Base-by-base conservation (phyloP, 2,329 filamentous ascomycete species). In the Monosporascus sp. region DNA sequence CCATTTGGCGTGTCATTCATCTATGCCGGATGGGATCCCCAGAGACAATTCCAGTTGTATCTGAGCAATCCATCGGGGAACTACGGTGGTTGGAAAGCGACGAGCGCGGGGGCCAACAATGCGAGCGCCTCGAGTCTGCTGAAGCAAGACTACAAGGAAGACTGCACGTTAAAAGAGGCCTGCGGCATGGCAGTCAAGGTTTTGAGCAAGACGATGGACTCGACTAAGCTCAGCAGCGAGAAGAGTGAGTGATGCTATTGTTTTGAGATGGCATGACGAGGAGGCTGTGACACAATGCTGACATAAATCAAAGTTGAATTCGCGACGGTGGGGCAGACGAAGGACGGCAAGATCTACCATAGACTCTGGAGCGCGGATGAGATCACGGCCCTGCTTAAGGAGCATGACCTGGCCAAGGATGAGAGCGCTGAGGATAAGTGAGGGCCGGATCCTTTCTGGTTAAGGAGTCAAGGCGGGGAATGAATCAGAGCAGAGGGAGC, bases 61-160 rank as follows among this genome's bases (percentile, higher is more conserved):
- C 91, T 97, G 72, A 97, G 92, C 80, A 99, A 99, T 75, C 94
- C 94, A 15, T 96, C 90, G 58, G 94, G 94, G 64, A 99, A 99
- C 80, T 99, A 99, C 70, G 95, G 94, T 59, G 94, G 94, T 52
- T 99, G 94, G 94, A 99, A 99, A 78, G 94, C 94, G 37, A 99
- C 94, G 51, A 96, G 91, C 67, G 92, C 96, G 5, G 94, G 94
- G 48, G 95, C 95, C 58, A 99, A 99, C 81, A 97, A 97, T 70
- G 94, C 94, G 45, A 96, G 90, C 65, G 95, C 95, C 9, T 92
- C 97, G 75, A 96, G 91, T 74, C 75, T 99, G 73, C 75, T 99
- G 72, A 99, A 99, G 83, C 94, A 99, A 74, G 94, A 99, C 73
- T 99, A 99, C 79, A 97, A 97, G 81, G 94, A 99, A 75, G 92